A percentile compares a stretch with the other conserved stretches of the same genome.
phyloP scores from a whole-genome alignment of 345 rosid species.

The Durio zibethinus region DNA sequence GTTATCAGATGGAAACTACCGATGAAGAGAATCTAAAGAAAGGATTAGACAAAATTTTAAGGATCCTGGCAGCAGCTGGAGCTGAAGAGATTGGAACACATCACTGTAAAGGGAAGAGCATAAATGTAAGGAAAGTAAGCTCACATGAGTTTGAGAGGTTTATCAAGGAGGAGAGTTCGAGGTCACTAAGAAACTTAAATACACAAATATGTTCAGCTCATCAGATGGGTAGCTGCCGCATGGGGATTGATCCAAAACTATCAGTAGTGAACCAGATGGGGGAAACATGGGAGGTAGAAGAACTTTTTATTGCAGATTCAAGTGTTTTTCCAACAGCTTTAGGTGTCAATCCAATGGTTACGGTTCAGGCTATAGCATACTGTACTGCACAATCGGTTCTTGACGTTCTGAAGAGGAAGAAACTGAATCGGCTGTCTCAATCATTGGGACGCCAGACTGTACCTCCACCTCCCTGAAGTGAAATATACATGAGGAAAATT shows the following conservation, averaged over 20 bases:
- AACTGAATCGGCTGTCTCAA: neutral
- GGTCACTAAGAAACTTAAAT: constrained; percentile 37
- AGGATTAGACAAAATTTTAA: constrained; percentile 56
- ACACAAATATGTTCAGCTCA: constrained; percentile 64
- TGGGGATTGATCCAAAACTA: constrained; percentile 55
- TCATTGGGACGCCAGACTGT: too few relatives aligned
- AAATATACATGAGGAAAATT: neutral
- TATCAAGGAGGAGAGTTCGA: constrained; percentile 61
- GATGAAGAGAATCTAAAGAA: constrained; percentile 57
- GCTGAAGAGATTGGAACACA: constrained; percentile 87
- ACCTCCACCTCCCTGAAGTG: too few relatives aligned
- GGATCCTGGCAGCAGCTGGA: constrained; percentile 68
- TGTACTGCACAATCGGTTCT: constrained; percentile 66
- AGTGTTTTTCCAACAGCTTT: constrained; percentile 86
- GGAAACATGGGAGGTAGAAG: constrained; percentile 80
- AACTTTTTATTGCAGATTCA: constrained; percentile 69
- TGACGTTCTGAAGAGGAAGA: constrained; percentile 43
- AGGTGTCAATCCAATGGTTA: constrained; percentile 88
- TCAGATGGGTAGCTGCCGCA: constrained; percentile 91
- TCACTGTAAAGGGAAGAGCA: constrained; percentile 42
- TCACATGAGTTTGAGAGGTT: constrained; percentile 44
- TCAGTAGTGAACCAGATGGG: constrained; percentile 72
- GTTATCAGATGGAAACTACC: constrained; percentile 38
- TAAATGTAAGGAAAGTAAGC: constrained; percentile 47
- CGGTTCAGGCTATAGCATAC: constrained; percentile 75